These are phyloP conservation scores for Leishmania major DNA, from an alignment of 208 protist species.

Conservation along the genomic window DNA sequence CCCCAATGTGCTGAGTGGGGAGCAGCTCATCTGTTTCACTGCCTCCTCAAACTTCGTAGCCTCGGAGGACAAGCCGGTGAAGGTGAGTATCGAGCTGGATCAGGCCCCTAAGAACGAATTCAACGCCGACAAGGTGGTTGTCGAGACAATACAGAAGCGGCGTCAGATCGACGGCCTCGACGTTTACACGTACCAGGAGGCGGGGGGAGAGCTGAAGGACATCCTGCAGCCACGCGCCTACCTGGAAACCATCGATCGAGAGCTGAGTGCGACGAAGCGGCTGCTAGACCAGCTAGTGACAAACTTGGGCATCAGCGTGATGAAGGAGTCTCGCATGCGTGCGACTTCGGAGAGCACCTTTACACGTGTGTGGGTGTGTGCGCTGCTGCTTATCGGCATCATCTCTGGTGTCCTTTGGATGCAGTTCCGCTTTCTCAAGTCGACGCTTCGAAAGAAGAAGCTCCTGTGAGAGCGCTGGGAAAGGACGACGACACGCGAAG, in stretches of 20 bases:
- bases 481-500: background rate
- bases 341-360: conserved; percentile 78
- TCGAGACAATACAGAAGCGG: conserved; percentile 15
- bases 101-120: conserved; percentile 2
- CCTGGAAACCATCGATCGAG: conserved; percentile 40
- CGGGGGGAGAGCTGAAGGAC: conserved; percentile 63
- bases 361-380: conserved; percentile 74
- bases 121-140: conserved; percentile 12
- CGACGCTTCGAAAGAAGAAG: conserved; percentile 67
- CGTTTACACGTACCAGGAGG: conserved; percentile 69
- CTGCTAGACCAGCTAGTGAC: conserved; percentile 16
- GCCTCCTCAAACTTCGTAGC: conserved; percentile 12
- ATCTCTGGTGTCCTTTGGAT: conserved; percentile 51
- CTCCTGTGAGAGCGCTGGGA: conserved; percentile 30
- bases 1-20: conserved; percentile 2
- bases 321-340: conserved; percentile 53
- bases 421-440: conserved; percentile 75
- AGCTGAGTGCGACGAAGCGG: conserved; percentile 20
- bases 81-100: conserved; percentile 27
- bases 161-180: conserved; percentile 55
- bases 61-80: conserved; percentile 9
- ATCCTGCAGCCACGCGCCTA: conserved; percentile 60
- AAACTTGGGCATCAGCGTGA: conserved; percentile 9
- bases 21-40: conserved; percentile 32
- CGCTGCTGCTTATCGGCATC: conserved; percentile 43